phyloP scores from a whole-genome alignment of 306 rosid genomes.

The Cicer pinnatifidum region DNA sequence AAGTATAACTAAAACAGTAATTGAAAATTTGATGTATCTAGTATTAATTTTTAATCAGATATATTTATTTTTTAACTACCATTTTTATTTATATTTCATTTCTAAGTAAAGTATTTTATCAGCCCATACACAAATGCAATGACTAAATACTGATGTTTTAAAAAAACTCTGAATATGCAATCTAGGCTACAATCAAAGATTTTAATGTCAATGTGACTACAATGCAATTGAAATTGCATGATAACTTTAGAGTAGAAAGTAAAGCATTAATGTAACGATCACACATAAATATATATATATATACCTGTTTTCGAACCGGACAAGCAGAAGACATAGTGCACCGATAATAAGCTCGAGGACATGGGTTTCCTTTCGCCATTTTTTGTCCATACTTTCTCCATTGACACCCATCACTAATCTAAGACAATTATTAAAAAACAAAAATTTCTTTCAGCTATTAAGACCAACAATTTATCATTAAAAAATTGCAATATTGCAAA shows the following conservation, averaged over 20 bases:
- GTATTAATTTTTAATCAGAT: no score
- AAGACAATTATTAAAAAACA: neutral
- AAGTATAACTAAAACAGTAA: no score
- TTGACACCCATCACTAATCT: constrained; percentile 93
- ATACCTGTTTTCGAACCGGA: constrained; percentile 86
- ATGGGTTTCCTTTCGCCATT: constrained; percentile 86
- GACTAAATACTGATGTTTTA: neutral
- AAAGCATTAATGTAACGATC: no score
- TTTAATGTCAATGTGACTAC: neutral
- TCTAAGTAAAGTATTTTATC: no score
- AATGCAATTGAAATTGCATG: neutral
- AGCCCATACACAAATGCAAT: neutral
- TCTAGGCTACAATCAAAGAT: neutral
- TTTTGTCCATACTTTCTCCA: constrained; percentile 98
- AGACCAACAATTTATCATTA: neutral
- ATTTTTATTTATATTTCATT: no score
- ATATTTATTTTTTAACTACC: no score
- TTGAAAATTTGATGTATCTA: no score
- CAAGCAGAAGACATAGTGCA: constrained; percentile 84
- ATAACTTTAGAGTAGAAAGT: neutral
- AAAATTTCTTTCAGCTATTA: neutral
- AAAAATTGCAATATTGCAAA: neutral
- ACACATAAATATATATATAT: constrained; percentile 25
- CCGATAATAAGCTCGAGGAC: constrained; percentile 89
- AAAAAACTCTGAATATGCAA: neutral